Percentiles rank a stretch among this genome's conserved stretches.
phyloP scores from a whole-genome alignment of 1,139 yeast species.

The Kazachstania sp. region DNA sequence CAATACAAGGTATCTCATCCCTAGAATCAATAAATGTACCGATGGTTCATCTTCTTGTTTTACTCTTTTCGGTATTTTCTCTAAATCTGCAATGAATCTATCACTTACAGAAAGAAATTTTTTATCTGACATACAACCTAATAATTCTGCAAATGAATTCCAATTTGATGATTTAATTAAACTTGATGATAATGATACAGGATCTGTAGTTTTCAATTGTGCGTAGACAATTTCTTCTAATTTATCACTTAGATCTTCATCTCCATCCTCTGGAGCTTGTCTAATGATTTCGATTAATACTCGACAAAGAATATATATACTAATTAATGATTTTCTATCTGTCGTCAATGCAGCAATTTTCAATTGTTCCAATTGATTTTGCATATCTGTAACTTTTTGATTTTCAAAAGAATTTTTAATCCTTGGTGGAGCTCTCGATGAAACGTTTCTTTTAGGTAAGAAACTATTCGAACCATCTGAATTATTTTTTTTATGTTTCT shows the following conservation, averaged over 20 bases:
- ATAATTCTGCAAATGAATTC: conserved; percentile 80
- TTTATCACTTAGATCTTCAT: conserved; percentile 73
- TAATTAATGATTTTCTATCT: conserved; percentile 76
- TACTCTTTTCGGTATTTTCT: conserved; percentile 56
- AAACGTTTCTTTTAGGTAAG: conserved; percentile 29
- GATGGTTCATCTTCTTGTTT: conserved; percentile 59
- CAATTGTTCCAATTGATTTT: conserved; percentile 46
- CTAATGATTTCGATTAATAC: conserved; percentile 88
- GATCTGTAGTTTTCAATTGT: conserved; percentile 83
- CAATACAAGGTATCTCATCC: conserved; percentile 77
- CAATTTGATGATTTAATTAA: conserved; percentile 83
- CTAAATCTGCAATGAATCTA: conserved; percentile 85
- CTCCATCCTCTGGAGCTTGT: conserved; percentile 71
- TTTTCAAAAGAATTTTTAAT: conserved; percentile 16
- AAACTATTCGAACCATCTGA: conserved; percentile 25
- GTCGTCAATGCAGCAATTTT: conserved; percentile 71
- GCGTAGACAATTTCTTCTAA: conserved; percentile 90
- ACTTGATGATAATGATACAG: conserved; percentile 54
- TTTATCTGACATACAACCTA: conserved; percentile 84
- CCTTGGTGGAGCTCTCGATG: conserved; percentile 30
- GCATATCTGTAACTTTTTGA: conserved; percentile 27
- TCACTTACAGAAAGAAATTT: conserved; percentile 85
- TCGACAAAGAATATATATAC: conserved; percentile 84
- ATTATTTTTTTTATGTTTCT: conserved; percentile 16
- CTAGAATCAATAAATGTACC: conserved; percentile 69